Evolutionary conservation across 106 monocot species (phyloP).

Genomic region (Cymbidium sinense): DNA sequence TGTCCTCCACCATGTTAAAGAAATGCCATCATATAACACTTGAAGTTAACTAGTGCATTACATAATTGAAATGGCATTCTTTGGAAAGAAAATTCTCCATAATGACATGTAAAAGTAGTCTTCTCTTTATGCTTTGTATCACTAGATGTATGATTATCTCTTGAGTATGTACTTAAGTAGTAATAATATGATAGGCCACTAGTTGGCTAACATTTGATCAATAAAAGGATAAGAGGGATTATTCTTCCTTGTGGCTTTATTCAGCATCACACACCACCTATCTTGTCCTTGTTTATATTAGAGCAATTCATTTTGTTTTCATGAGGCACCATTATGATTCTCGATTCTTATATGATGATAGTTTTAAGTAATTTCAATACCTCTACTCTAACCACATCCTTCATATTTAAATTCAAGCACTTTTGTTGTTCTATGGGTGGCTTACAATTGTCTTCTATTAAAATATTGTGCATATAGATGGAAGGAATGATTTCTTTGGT

Average conservation of each 20-base stretch:
- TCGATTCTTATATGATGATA: not conserved
- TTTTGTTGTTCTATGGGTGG: not conserved
- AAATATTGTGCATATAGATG: too few species aligned
- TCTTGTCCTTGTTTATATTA: not conserved
- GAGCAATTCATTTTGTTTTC: not conserved
- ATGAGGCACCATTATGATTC: not conserved
- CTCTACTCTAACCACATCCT: not conserved
- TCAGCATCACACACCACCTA: not conserved
- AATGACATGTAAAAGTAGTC: not conserved
- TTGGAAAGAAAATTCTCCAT: not conserved
- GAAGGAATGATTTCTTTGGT: too few species aligned
- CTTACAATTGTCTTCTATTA: not conserved
- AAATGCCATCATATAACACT: not conserved
- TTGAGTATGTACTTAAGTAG: not conserved
- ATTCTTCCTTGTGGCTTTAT: not conserved
- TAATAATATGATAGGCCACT: not conserved
- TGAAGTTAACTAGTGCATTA: not conserved
- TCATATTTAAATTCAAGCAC: not conserved
- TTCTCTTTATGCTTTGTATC: not conserved
- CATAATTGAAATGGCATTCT: not conserved
- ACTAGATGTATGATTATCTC: not conserved
- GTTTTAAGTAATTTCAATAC: not conserved
- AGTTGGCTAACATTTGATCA: not conserved
- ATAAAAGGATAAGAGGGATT: not conserved
- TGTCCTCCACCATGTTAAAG: not conserved